Base-by-base conservation (phyloP, 257 asterid species). In the Plantago major region DNA sequence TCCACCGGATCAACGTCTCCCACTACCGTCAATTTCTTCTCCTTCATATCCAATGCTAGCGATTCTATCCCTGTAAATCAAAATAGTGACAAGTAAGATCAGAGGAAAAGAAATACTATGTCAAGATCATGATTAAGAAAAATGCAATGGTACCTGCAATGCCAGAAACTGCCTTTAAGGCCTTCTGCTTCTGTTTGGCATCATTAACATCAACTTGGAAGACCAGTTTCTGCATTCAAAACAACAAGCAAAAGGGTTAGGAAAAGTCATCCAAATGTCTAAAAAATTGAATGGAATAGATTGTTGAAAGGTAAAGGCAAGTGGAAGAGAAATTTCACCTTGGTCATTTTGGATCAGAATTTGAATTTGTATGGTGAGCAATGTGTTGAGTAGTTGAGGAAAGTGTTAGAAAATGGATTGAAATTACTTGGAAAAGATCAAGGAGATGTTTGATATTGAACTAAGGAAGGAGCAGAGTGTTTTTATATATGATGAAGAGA, bases 1-100 rank as follows among this genome's bases (percentile, higher is more conserved):
- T 69, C 57, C n/a, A 79, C 81, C 10, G 88, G 83, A 71, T 82
- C 88, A 19, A 82, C 79, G 10, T 67, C 74, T 9, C 88, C 88
- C 11, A 76, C 64, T 6, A 82, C 81, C 11, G 88, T 82, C 57
- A 82, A 3, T 59, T 76, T 82, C 76, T 67, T 73, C 55, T 82
- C 88, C 18, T 76, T 74, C 83, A 72, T 76, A 68, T 82, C 83
- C 62, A 82, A 64, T 0, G 85, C 70, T 0, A 82, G 67, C 14
- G 88, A 82, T 46, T 76, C 85, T 11, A 81, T 52, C 30, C 87
- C 87, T 81, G 59, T 54, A 53, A 10, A 47, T 10, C 51, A 3
- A 46, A 0, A 11, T 7, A 46, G 16, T 46, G 5, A 4, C 26
- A 22, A 22, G 26, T 22, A 22, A 26, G 1, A 30, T 2, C 18